Evolutionary conservation across 352 stramenopile genomes (phyloP).

Genomic region (Globisporangium lucens): DNA sequence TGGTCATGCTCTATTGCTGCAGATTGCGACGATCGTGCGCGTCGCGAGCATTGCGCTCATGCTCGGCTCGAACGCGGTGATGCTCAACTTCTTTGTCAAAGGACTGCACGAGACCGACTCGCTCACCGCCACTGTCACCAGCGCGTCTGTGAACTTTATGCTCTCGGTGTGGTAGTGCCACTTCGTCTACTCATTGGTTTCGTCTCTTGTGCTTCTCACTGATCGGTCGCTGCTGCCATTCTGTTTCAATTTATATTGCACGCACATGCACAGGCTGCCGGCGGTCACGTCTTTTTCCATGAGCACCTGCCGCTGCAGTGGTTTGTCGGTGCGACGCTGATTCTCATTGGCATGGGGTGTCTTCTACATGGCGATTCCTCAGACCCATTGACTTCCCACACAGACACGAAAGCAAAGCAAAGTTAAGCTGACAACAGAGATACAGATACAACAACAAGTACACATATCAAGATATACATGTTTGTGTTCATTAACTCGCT

Average conservation of each 20-base stretch:
- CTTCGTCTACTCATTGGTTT: not conserved
- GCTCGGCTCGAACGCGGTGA: constrained; percentile 66
- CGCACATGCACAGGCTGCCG: constrained; percentile 30
- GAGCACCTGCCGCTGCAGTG: constrained; percentile 68
- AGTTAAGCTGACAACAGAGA: constrained; percentile 21
- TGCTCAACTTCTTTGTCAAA: constrained; percentile 82
- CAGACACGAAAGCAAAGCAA: constrained; percentile 24
- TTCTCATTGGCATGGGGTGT: constrained; percentile 64
- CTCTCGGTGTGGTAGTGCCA: constrained; percentile 37
- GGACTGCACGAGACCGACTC: constrained; percentile 84
- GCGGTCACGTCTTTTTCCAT: constrained; percentile 59
- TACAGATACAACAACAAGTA: not conserved
- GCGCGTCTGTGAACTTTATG: constrained; percentile 79
- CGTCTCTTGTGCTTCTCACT: not conserved
- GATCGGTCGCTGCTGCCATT: not conserved
- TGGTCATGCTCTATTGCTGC: not conserved
- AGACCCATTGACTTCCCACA: not conserved
- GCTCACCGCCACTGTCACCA: constrained; percentile 82
- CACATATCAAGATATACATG: constrained; percentile 17
- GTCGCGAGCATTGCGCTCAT: constrained; percentile 61
- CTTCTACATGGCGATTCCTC: constrained; percentile 60
- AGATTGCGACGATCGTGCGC: constrained; percentile 35
- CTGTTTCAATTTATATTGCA: not conserved
- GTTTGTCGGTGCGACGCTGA: constrained; percentile 72
- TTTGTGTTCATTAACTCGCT: not conserved